Conservation (phyloP, 1,139 yeast genomes). For the Kazachstania sp. region DNA sequence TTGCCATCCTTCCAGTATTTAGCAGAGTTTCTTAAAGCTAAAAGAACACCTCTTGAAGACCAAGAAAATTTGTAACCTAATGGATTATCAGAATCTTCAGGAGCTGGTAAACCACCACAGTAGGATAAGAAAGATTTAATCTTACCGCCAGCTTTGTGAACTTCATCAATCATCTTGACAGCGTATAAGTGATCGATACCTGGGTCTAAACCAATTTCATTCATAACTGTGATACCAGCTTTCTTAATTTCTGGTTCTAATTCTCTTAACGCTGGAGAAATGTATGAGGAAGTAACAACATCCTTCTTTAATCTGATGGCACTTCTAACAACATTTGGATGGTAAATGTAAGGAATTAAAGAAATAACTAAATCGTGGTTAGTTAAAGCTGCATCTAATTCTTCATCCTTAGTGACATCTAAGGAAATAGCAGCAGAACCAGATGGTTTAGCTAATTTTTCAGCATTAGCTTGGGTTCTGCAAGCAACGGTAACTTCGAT, state of each 20-base stretch:
- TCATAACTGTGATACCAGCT: conserved; percentile 86
- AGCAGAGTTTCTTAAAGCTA: conserved; percentile 92
- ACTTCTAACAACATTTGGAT: conserved; percentile 83
- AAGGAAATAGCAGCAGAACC: conserved; percentile 75
- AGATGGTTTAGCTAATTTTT: conserved; percentile 67
- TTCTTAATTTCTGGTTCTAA: conserved; percentile 70
- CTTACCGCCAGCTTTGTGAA: conserved; percentile 84
- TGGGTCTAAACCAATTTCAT: conserved; percentile 93
- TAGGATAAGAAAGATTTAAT: conserved; percentile 87
- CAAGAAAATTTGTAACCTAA: conserved; percentile 98
- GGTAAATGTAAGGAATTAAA: conserved; percentile 91
- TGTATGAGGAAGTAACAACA: conserved; percentile 94
- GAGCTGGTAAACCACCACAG: conserved; percentile 99
- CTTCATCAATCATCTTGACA: conserved; percentile 95
- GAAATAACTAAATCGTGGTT: conserved; percentile 83
- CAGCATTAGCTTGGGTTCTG: conserved; percentile 81
- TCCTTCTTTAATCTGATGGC: conserved; percentile 87
- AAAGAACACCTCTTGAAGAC: conserved; percentile 96
- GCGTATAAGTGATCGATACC: conserved; percentile 98
- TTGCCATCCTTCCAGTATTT: conserved; percentile 81
- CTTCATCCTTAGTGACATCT: conserved; percentile 73
- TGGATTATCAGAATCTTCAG: conserved; percentile 95
- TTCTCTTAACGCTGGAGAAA: conserved; percentile 81
- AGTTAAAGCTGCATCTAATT: conserved; percentile 69
- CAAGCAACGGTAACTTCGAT: conserved; percentile 92